Percentiles rank a stretch among this genome's conserved stretches.
These are phyloP conservation scores for Stylonectria norvegica DNA, from an alignment of 2,329 filamentous ascomycete genomes.

Conservation along the genomic window DNA sequence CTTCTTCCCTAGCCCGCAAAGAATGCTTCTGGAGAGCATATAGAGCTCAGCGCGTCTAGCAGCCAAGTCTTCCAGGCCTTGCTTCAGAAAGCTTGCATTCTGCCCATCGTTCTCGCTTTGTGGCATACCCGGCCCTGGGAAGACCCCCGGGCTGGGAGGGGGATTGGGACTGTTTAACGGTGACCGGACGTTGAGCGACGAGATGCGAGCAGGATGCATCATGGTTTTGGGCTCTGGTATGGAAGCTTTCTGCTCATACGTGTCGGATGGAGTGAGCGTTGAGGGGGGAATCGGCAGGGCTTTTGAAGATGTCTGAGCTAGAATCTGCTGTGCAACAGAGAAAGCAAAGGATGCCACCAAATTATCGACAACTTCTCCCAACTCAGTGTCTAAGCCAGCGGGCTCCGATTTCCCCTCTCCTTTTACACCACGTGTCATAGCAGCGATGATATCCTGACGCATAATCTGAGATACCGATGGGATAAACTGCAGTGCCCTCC, in stretches of 20 bases:
- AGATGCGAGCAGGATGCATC: constrained; percentile 64
- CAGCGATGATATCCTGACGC: constrained; percentile 70
- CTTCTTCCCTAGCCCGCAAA: constrained; percentile 70
- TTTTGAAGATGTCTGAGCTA: constrained; percentile 70
- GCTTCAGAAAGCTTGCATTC: constrained; percentile 51
- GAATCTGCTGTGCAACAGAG: constrained; percentile 69
- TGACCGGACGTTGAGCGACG: constrained; percentile 53
- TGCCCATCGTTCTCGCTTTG: constrained; percentile 39
- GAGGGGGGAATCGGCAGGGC: constrained; percentile 64
- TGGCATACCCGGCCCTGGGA: constrained; percentile 46
- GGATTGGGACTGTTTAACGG: constrained; percentile 36
- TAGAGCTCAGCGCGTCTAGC: constrained; percentile 80
- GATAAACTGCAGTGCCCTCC: constrained; percentile 78
- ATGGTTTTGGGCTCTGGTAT: constrained; percentile 68
- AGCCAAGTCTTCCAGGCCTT: constrained; percentile 76
- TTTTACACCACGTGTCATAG: constrained; percentile 44
- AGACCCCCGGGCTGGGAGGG: constrained; percentile 50
- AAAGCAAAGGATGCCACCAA: constrained; percentile 76
- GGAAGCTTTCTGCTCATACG: constrained; percentile 57
- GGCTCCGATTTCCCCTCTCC: constrained; percentile 34
- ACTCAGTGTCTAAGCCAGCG: constrained; percentile 29
- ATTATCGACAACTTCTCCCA: constrained; percentile 63
- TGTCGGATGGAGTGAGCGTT: constrained; percentile 44
- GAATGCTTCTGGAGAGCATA: constrained; percentile 71
- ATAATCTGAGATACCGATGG: constrained; percentile 75